Evolutionary conservation across 345 rosid genomes (phyloP).

Genomic region (Boechera retrofracta): DNA sequence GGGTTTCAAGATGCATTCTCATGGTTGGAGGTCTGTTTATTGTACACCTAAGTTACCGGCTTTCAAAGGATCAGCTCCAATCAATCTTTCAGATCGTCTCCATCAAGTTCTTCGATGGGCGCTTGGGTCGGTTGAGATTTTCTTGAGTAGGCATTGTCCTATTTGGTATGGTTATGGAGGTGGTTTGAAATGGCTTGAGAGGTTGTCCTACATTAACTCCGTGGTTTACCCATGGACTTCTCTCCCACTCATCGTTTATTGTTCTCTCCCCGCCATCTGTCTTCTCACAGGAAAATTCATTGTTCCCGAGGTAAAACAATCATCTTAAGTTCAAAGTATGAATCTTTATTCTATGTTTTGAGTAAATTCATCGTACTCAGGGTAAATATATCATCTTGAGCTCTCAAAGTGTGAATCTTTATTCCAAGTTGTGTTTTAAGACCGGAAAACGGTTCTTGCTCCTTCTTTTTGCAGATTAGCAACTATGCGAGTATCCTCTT

Average conservation of each 20-base stretch:
- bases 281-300: constrained; percentile 96
- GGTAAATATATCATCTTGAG: background rate
- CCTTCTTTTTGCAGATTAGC: constrained; percentile 71
- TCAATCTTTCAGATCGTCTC: constrained; percentile 94
- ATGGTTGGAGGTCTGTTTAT: constrained; percentile 98
- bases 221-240: constrained; percentile 99
- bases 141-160: constrained; percentile 96
- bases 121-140: constrained; percentile 97
- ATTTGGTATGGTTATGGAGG: constrained; percentile 99
- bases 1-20: constrained; percentile 99
- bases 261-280: constrained; percentile 96
- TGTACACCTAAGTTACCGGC: constrained; percentile 90
- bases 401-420: constrained; percentile 26
- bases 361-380: background rate
- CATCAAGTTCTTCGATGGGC: constrained; percentile 99
- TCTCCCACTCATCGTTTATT: constrained; percentile 86
- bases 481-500: constrained; percentile 89
- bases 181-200: constrained; percentile 93
- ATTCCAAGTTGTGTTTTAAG: constrained; percentile 67
- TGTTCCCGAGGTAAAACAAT: constrained; percentile 84
- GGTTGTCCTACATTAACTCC: constrained; percentile 92
- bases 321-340: constrained; percentile 15
- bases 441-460: background rate
- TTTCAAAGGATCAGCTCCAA: constrained; percentile 96
- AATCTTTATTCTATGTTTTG: background rate